These are phyloP conservation scores for Scortechinia acanthostroma DNA, from an alignment of 2,329 filamentous ascomycete species.

Conservation along the genomic window DNA sequence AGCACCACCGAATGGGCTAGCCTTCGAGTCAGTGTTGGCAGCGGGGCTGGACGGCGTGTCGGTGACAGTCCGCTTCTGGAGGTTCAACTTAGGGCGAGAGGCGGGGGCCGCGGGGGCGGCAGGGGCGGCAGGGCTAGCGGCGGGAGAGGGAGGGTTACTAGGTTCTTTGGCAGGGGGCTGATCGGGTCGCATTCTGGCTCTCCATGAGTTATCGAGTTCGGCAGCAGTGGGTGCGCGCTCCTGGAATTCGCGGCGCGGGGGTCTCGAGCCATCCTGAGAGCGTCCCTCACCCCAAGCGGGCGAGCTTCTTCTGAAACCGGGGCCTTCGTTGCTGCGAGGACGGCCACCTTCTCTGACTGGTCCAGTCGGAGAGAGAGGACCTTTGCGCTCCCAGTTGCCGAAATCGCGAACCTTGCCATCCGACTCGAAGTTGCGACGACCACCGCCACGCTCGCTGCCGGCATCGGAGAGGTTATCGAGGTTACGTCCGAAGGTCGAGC, in stretches of 20 bases:
- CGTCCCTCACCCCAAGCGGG: constrained; percentile 1
- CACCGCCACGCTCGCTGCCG: neutral
- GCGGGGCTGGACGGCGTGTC: neutral
- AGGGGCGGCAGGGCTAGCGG: neutral
- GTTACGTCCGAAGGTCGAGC: neutral
- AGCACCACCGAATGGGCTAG: neutral
- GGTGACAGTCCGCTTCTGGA: neutral
- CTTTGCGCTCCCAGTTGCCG: neutral
- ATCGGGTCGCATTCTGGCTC: neutral
- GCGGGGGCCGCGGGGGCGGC: neutral
- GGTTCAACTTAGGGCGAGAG: neutral
- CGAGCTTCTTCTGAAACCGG: neutral
- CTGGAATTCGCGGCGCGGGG: neutral
- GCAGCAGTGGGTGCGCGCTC: constrained; percentile 1
- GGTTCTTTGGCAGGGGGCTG: neutral
- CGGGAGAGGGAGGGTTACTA: neutral
- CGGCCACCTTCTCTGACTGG: neutral
- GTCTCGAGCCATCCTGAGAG: constrained; percentile 1
- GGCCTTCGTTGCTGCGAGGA: neutral
- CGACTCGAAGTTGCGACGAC: neutral
- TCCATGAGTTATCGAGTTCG: neutral
- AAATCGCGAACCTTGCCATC: constrained; percentile 2
- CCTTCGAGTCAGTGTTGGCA: neutral
- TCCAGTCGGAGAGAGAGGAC: neutral
- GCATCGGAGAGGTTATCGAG: neutral